These are phyloP conservation scores for Tremellales sp. DNA, from an alignment of 1,284 basidiomycete species.

Conservation along the genomic window DNA sequence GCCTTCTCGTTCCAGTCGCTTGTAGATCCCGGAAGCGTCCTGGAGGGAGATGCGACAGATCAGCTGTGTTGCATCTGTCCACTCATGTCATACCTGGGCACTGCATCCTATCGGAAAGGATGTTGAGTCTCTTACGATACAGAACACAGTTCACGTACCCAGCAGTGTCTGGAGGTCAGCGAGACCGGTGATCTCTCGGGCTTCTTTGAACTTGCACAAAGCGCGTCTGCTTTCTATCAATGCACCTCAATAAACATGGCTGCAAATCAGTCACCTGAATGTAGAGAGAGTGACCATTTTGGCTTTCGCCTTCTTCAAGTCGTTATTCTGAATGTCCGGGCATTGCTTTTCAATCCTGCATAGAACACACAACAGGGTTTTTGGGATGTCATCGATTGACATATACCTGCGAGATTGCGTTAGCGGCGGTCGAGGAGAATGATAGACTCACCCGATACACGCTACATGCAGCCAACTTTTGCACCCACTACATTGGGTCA, in stretches of 20 bases:
- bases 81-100: no score
- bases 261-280: conserved; percentile 3
- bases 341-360: conserved; percentile 10
- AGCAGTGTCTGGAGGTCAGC: no score
- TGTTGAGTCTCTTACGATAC: no score
- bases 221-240: no score
- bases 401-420: conserved; percentile 2
- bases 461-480: conserved; percentile 10
- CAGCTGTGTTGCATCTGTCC: no score
- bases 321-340: not conserved
- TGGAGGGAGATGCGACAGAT: no score
- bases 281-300: conserved; percentile 3
- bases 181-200: no score
- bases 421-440: not conserved
- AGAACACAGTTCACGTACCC: no score
- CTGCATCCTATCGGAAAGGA: no score
- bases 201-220: no score
- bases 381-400: not conserved
- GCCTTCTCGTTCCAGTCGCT: not conserved
- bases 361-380: conserved; percentile 7
- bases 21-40: not conserved
- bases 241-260: no score
- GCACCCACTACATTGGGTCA: conserved; percentile 16
- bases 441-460: conserved; percentile 19
- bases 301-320: not conserved